These are phyloP conservation scores for Rosa lucieae DNA, from an alignment of 306 rosid genomes.

Conservation along the genomic window DNA sequence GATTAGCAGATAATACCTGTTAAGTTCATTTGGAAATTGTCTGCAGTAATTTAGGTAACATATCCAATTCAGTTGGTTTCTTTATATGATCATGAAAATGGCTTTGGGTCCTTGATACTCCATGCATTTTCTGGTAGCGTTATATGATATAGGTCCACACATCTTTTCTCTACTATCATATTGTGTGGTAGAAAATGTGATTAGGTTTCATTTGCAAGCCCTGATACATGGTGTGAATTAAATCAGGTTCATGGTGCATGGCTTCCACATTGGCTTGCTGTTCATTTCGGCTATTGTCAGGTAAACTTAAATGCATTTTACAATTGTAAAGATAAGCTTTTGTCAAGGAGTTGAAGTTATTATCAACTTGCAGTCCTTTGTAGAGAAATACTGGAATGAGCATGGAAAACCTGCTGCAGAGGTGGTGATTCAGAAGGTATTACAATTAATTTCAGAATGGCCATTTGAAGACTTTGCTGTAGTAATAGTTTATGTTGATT, in stretches of 20 bases:
- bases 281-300: slow-evolving; percentile 53
- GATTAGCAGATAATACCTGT: not conserved
- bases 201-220: slow-evolving; percentile 9
- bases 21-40: not conserved
- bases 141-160: not conserved
- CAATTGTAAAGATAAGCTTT: slow-evolving; percentile 10
- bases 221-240: slow-evolving; percentile 31
- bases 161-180: slow-evolving; percentile 5
- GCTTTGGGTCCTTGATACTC: not conserved
- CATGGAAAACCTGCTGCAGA: slow-evolving; percentile 80
- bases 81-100: not conserved
- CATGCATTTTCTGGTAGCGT: not conserved
- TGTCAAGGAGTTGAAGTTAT: slow-evolving; percentile 23
- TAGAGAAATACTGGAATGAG: slow-evolving; percentile 61
- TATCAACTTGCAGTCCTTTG: slow-evolving; percentile 45
- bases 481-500: not conserved
- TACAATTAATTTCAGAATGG: slow-evolving; percentile 23
- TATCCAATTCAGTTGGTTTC: not conserved
- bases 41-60: not conserved
- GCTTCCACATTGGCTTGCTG: slow-evolving; percentile 94
- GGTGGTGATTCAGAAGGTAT: slow-evolving; percentile 64
- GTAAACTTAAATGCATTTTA: slow-evolving; percentile 40
- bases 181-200: not conserved
- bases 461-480: slow-evolving; percentile 3
- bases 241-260: slow-evolving; percentile 82